A percentile compares a stretch with the other conserved stretches of the same genome.
Conservation (phyloP, 2,329 filamentous ascomycete genomes). For the Meredithiella fracta region DNA sequence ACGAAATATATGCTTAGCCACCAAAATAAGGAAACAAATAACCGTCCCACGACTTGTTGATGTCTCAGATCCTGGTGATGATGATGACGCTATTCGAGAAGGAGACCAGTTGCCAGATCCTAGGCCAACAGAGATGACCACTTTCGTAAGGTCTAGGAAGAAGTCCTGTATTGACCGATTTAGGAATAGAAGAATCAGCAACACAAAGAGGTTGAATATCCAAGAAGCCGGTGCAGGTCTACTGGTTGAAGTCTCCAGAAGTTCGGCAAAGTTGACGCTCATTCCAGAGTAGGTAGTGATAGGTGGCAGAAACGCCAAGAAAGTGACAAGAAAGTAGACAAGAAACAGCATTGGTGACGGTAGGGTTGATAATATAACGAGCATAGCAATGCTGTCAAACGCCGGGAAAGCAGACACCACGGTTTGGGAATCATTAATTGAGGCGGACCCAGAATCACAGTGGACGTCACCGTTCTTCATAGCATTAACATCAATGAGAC, state of each 20-base stretch:
- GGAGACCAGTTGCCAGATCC: conserved; percentile 38
- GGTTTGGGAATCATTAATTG: conserved; percentile 47
- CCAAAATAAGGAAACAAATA: conserved; percentile 7
- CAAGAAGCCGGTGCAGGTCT: conserved; percentile 59
- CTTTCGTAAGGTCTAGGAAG: conserved; percentile 77
- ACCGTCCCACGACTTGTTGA: conserved; percentile 30
- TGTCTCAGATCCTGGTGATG: conserved; percentile 35
- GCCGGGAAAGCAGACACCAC: conserved; percentile 81
- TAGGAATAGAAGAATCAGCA: conserved; percentile 55
- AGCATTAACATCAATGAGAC: conserved; percentile 53
- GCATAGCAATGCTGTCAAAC: conserved; percentile 87
- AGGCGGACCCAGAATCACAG: conserved; percentile 52
- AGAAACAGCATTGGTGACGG: conserved; percentile 74
- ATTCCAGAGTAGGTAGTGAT: conserved; percentile 61
- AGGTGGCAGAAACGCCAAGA: conserved; percentile 80
- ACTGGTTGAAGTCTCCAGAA: conserved; percentile 74
- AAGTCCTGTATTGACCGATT: conserved; percentile 79
- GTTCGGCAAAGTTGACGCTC: conserved; percentile 72
- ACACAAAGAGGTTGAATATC: conserved; percentile 23
- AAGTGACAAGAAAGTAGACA: conserved; percentile 83
- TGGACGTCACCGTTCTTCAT: conserved; percentile 52
- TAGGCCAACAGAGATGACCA: conserved; percentile 79
- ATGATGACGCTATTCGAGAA: conserved; percentile 16
- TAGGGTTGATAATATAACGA: conserved; percentile 87
- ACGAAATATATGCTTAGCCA: conserved; percentile 5